Evolutionary conservation across 73 alveolate species (phyloP).

Genomic region (Paramecium caudatum): DNA sequence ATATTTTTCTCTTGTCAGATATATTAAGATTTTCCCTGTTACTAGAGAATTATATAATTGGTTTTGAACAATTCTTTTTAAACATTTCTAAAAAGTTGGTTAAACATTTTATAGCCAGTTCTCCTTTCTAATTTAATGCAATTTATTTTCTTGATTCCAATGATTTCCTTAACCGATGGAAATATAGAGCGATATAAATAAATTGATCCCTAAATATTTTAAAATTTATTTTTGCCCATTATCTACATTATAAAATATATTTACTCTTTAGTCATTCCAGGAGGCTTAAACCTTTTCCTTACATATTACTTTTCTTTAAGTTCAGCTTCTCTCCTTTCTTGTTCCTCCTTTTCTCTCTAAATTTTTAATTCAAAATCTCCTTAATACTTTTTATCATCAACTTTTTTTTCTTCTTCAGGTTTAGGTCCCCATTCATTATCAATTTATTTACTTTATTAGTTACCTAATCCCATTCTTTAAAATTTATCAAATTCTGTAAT

Average conservation of each 20-base stretch:
- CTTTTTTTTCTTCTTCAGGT: not conserved
- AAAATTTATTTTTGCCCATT: slow-evolving; percentile 25
- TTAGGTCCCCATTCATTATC: slow-evolving; percentile 64
- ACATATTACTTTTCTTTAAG: not conserved
- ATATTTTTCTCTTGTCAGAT: slow-evolving; percentile 48
- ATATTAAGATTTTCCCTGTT: slow-evolving; percentile 1
- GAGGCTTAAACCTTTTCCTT: slow-evolving; percentile 31
- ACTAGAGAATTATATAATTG: not conserved
- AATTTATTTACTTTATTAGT: not conserved
- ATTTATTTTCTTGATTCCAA: not conserved
- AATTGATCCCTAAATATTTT: not conserved
- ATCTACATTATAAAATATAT: not conserved
- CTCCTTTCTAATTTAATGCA: slow-evolving; percentile 46
- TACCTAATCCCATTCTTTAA: slow-evolving; percentile 58
- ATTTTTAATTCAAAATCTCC: not conserved
- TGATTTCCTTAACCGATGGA: not conserved
- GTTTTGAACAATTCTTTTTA: not conserved
- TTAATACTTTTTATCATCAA: not conserved
- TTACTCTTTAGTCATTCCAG: slow-evolving; percentile 41
- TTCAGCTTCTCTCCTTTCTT: not conserved
- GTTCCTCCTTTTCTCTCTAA: not conserved
- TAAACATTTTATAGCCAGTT: slow-evolving; percentile 5
- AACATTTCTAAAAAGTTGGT: slow-evolving; percentile 13
- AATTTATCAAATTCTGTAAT: not conserved
- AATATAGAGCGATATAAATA: not conserved